These are phyloP conservation scores for Lonicera japonica DNA, from an alignment of 129 eudicot genomes.

Conservation along the genomic window DNA sequence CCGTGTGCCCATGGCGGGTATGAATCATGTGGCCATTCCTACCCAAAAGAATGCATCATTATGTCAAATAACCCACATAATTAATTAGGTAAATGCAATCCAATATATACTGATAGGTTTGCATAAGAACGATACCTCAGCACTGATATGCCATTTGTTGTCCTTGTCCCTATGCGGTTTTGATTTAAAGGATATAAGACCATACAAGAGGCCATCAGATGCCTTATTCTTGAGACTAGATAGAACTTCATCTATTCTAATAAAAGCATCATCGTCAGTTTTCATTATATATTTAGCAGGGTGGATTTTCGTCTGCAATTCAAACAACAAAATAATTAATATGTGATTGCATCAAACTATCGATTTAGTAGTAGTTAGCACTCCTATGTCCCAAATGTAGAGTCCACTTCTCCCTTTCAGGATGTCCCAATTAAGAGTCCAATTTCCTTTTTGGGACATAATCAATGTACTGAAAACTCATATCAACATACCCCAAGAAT, in stretches of 20 bases:
- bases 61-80: not conserved
- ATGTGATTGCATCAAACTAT: not conserved
- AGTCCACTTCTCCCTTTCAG: too few relatives aligned
- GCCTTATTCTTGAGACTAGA: slow-evolving; percentile 60
- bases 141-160: slow-evolving; percentile 84
- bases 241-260: slow-evolving; percentile 87
- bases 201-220: slow-evolving; percentile 61
- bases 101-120: not conserved
- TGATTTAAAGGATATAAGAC: slow-evolving; percentile 71
- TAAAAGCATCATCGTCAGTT: slow-evolving; percentile 92
- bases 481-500: slow-evolving; percentile 68
- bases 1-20: slow-evolving; percentile 99
- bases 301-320: slow-evolving; percentile 62
- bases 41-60: slow-evolving; percentile 16
- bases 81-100: not conserved
- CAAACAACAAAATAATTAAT: not conserved
- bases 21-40: slow-evolving; percentile 81
- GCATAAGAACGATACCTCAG: slow-evolving; percentile 43
- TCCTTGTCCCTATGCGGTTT: slow-evolving; percentile 76
- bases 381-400: too few relatives aligned
- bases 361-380: not conserved
- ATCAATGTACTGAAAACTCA: not conserved
- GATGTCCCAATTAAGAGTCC: not conserved
- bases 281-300: slow-evolving; percentile 91
- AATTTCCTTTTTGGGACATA: not conserved